Evolutionary conservation across 192 early-diverging fungal species (phyloP).

Genomic region (Jimgerdemannia flammicorona): DNA sequence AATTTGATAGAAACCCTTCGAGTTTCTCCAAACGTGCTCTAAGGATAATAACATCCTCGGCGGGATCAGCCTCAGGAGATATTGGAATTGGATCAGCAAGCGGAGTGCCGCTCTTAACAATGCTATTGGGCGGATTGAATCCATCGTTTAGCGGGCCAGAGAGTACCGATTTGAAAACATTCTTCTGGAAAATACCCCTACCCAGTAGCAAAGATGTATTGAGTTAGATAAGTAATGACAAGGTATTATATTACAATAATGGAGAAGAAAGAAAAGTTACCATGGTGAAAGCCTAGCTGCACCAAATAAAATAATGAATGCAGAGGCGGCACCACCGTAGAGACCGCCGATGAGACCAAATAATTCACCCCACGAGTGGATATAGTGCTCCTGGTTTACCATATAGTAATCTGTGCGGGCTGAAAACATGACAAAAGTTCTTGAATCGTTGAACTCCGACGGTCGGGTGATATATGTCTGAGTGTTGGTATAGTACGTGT

Average conservation of each 20-base stretch:
- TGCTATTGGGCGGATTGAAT: not conserved
- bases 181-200: not conserved
- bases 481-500: not conserved
- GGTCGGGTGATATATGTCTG: not conserved
- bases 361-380: not conserved
- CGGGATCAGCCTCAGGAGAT: not conserved
- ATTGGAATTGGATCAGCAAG: not conserved
- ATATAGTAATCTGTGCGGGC: not conserved
- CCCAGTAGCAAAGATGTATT: too few relatives aligned
- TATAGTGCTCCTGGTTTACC: not conserved
- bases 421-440: not conserved
- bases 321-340: not conserved
- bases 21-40: not conserved
- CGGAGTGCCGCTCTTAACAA: not conserved
- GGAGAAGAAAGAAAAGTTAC: not conserved
- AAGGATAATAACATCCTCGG: not conserved
- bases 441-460: not conserved
- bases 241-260: not conserved
- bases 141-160: not conserved
- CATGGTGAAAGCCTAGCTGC: not conserved
- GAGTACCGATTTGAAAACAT: not conserved
- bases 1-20: too few relatives aligned
- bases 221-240: not conserved
- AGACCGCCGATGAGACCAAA: not conserved
- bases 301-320: not conserved